Evolutionary conservation across 2,329 filamentous ascomycete genomes (phyloP), one percentile per base, ranked within the genome.

Genomic region (Daldinia sp.): DNA sequence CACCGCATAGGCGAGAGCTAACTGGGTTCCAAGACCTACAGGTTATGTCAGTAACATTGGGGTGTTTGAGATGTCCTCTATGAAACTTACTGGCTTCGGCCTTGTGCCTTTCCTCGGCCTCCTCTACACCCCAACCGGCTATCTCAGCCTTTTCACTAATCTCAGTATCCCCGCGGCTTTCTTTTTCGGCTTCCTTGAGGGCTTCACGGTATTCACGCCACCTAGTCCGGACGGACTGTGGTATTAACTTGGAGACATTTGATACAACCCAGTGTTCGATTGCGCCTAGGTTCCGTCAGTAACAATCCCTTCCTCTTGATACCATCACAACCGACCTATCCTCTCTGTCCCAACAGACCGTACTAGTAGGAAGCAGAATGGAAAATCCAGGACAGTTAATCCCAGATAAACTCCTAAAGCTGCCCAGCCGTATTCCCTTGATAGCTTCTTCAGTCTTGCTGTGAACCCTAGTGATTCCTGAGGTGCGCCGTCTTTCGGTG

Each of bases 1-100:
- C 65, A 99, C 93, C 30, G 95, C 95, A 78, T 99, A 99, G 12
- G 96, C 96, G 55, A 99, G 87, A 15, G 93, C 94, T 33, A 99
- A 84, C 78, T 98, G 94, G 7, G 96, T 98, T 58, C 85, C 88
- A 37, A 91, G 79, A 74, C 88, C 88, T 90, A 70, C 42, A 41
- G 41, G 20, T 18, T 60, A 63, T 41, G 55, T 75, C 44, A 74
- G 68, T 58, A 66, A 37, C 13, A 60, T 67, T 39, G 48, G 62
- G 9, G n/a, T n/a, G n/a, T 33, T 26, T 37, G 9, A 35, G 23
- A 15, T 18, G 4, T 30, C 15, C 30, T 46, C 48, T 26, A 53
- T 42, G 37, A 57, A 58, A 91, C 92, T 81, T 87, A 96, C 93
- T 96, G 54, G 93, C 92, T 79, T 90, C 89, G 48, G 85, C 85